Evolutionary conservation across 768 basidiomycete genomes (phyloP), one percentile per base, ranked within the genome.

Genomic region (Pleurotus djamor): DNA sequence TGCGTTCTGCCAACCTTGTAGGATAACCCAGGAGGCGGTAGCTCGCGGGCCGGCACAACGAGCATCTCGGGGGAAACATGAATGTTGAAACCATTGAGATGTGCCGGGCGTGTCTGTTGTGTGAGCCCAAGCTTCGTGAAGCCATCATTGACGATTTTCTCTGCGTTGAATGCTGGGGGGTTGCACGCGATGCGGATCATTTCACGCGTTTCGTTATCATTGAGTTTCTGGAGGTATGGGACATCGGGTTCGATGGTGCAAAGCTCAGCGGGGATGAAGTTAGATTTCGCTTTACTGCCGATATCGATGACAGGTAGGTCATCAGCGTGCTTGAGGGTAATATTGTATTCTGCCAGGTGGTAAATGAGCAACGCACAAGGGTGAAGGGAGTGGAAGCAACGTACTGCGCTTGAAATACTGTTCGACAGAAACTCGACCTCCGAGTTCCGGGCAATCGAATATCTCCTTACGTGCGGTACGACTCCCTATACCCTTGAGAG

Each of bases 171-270:
- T 0, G 66, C 69, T 0, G 91, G 91, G 1, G 77, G 77, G 34
- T 86, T 85, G 69, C 86, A 88, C 0, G 91, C 91, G 57, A 74
- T 74, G 44, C 74, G 75, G 59, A 93, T 87, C 91, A 93, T 92
- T n/a, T 76, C 70, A 0, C 83, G 73, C 0, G 88, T 90, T 65
- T 88, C 85, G 5, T 65, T 74, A 14, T 83, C 83, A 57, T 71
- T 79, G 2, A 92, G 83, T 59, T 79, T 83, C 5, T 82, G 87
- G 17, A 78, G 74, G 70, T 82, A 89, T 0, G 86, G 75, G 61
- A 83, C 82, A 5, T 85, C 85, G 0, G 79, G 70, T 8, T 77
- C 68, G 52, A 93, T 88, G 21, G 82, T 73, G 73, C 91, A 92
- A 1, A 93, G 52, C 67, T 93, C 91, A 0, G 88, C 84, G 0